Evolutionary conservation across 345 rosid species (phyloP).

Genomic region (Arabidopsis thaliana): DNA sequence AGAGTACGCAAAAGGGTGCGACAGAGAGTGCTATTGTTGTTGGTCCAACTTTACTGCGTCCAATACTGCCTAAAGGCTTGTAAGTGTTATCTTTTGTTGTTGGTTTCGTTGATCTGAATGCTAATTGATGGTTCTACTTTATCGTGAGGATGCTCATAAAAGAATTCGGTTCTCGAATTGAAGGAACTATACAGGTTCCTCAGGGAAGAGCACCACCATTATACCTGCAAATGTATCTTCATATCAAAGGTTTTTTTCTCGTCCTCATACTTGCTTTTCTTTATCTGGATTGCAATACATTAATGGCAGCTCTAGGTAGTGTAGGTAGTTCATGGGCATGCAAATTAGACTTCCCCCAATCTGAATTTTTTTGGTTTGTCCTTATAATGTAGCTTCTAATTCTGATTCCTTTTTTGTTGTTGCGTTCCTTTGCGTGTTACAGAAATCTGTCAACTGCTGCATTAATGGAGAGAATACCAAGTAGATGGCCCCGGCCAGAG

Average conservation of each 20-base stretch:
- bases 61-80: constrained; percentile 54
- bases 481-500: constrained; percentile 97
- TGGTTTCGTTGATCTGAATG: constrained; percentile 2
- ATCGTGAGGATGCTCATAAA: constrained; percentile 5
- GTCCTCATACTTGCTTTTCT: constrained; percentile 12
- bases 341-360: constrained; percentile 9
- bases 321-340: constrained; percentile 1
- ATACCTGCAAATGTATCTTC: constrained; percentile 62
- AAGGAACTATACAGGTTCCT: constrained; percentile 63
- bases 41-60: constrained; percentile 71
- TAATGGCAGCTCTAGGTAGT: background rate
- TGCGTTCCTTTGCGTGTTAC: constrained; percentile 22
- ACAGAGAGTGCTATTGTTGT: constrained; percentile 70
- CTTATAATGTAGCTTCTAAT: constrained; percentile 13
- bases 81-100: constrained; percentile 42
- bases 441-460: constrained; percentile 88
- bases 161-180: background rate
- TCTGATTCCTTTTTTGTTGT: background rate
- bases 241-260: constrained; percentile 68
- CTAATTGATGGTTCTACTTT: constrained; percentile 17
- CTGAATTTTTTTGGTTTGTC: constrained; percentile 17
- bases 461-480: constrained; percentile 92
- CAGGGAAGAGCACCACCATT: constrained; percentile 70
- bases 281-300: constrained; percentile 7
- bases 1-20: constrained; percentile 55